Conservation (phyloP, 2,329 filamentous ascomycete genomes). For the Simplicillium sp. region DNA sequence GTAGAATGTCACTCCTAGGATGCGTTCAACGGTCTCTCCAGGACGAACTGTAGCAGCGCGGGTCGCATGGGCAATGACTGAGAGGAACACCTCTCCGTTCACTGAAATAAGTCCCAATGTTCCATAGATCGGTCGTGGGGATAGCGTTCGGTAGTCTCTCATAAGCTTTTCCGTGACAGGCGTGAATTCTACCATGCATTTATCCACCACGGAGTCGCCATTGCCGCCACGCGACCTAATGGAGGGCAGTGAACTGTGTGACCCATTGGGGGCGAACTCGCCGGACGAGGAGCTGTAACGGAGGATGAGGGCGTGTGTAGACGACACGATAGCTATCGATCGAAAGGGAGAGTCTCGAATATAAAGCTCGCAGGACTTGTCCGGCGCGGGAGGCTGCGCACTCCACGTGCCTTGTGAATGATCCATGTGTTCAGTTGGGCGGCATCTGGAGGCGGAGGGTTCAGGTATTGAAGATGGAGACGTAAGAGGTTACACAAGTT, state of each 20-base stretch:
- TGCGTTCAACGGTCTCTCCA: conserved; percentile 82
- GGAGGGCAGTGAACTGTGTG: conserved; percentile 42
- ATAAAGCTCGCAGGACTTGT: conserved; percentile 66
- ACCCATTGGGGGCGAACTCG: conserved; percentile 50
- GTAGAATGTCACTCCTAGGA: conserved; percentile 82
- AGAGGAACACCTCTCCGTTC: conserved; percentile 78
- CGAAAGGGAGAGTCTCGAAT: conserved; percentile 81
- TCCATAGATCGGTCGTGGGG: conserved; percentile 66
- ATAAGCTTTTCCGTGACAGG: conserved; percentile 55
- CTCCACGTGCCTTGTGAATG: conserved; percentile 33
- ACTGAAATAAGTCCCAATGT: conserved; percentile 83
- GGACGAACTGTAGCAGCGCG: conserved; percentile 76
- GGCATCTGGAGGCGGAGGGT: no score
- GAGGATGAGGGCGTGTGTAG: conserved; percentile 74
- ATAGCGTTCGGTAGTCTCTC: conserved; percentile 67
- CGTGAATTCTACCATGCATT: conserved; percentile 84
- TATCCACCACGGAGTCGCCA: conserved; percentile 37
- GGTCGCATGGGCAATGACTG: conserved; percentile 72
- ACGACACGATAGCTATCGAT: conserved; percentile 76
- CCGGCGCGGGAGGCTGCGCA: conserved; percentile 37
- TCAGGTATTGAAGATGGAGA: no score
- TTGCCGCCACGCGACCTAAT: conserved; percentile 30
- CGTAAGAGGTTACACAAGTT: no score
- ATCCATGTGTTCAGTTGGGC: conserved; percentile 30
- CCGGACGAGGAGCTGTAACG: conserved; percentile 62